Evolutionary conservation across 2,329 filamentous ascomycete genomes (phyloP).

Genomic region (Calonectria leucothoes): DNA sequence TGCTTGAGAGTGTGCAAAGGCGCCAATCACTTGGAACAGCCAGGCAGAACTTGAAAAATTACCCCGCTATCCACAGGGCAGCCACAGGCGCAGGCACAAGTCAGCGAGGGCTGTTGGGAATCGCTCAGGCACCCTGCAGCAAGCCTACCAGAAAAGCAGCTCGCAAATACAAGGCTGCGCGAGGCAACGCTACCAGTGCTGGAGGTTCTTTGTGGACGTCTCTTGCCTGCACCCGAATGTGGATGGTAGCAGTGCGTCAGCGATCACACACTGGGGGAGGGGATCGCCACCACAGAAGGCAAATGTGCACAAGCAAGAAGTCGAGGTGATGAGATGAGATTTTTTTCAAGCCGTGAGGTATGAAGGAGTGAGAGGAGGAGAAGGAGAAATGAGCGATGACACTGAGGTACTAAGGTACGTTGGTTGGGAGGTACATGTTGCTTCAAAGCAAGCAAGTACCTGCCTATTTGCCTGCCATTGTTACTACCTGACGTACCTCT

Average conservation of each 20-base stretch:
- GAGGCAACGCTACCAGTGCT: background rate
- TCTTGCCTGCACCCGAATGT: background rate
- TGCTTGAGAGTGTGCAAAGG: constrained; percentile 37
- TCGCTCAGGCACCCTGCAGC: constrained; percentile 10
- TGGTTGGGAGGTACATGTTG: background rate
- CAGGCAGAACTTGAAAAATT: constrained; percentile 34
- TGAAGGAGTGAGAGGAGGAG: background rate
- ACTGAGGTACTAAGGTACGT: background rate
- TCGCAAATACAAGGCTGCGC: constrained; percentile 6
- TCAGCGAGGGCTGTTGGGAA: background rate
- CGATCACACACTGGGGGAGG: background rate
- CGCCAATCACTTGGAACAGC: constrained; percentile 39
- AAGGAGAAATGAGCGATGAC: background rate
- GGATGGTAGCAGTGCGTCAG: constrained; percentile 14
- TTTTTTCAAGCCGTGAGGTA: background rate
- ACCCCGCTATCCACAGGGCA: constrained; percentile 37
- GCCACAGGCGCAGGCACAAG: constrained; percentile 9
- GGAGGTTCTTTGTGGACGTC: background rate
- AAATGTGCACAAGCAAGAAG: background rate
- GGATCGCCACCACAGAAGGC: background rate
- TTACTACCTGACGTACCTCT: background rate
- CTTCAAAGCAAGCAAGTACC: constrained; percentile 20
- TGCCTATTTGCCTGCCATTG: background rate
- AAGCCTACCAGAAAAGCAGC: background rate
- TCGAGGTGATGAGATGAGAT: background rate